Evolutionary conservation across 148 eudicot species (phyloP), one percentile per base, ranked within the genome.

Genomic region (Rhododendron ferrugineum): DNA sequence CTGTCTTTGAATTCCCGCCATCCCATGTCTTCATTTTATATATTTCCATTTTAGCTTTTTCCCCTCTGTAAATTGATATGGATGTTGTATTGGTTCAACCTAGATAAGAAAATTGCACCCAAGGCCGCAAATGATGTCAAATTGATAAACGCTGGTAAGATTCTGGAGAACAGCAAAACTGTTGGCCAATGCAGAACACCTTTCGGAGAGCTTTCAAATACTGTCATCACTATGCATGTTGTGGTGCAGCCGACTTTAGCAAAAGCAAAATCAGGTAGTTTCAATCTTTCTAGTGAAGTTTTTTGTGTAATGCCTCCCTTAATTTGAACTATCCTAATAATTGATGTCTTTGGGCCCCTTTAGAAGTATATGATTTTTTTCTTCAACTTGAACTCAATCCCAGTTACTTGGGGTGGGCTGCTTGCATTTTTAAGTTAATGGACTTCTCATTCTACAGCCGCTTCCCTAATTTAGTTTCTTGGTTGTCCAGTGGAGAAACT

Each of bases 81-180:
- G n/a, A 15, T 40, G 30, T 75, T 82, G 66, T 77, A 64, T 49
- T n/a, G 42, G 42, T 62, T 40, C 78, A n/a, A 50, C 47, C 37
- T 87, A 94, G 98, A 93, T 92, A 94, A 92, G 86, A 92, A 91
- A 89, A 85, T 89, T 82, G 90, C 82, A 15, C 98, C 98, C 37
- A 96, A 90, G 89, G 88, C 88, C 22, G 96, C 90, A 22, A 95
- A 86, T 86, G 98, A 95, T 86, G 85, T 95, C 44, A 95, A 95
- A 81, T 87, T 96, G 80, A 93, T 96, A 86, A 92, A 90, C 88
- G 93, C 89, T 85, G 98, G 98, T 18, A 94, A 93, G 86, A 92
- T 96, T 83, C 87, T 96, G 92, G 98, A 96, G 88, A 96, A 96
- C 89, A 91, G 80, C 92, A 94, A 88, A 91, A 93, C 93, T 84